These are phyloP conservation scores for Pugionium cornutum DNA, from an alignment of 345 rosid genomes.

Conservation along the genomic window DNA sequence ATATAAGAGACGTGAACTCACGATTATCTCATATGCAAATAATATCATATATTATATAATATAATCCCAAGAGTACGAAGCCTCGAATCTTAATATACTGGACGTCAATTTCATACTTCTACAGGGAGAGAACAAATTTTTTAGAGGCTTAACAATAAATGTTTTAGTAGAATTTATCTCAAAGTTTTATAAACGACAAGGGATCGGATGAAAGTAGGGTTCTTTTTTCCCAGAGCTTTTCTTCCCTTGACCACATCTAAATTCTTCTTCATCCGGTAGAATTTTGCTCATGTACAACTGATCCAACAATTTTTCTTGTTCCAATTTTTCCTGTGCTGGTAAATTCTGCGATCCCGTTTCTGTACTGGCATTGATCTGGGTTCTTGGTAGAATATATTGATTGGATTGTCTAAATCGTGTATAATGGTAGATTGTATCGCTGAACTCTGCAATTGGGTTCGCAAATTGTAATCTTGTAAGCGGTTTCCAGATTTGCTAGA, in stretches of 20 bases:
- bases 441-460: not conserved
- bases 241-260: not conserved
- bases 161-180: not conserved
- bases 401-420: not conserved
- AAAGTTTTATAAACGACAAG: conserved; percentile 32
- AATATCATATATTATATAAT: not conserved
- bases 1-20: conserved; percentile 24
- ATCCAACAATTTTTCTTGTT: not conserved
- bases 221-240: not conserved
- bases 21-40: conserved; percentile 4
- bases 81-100: not conserved
- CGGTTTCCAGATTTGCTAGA: not conserved
- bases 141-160: conserved; percentile 3
- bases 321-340: conserved; percentile 25
- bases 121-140: not conserved
- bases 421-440: too few relatives aligned
- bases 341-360: conserved; percentile 22
- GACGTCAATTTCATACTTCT: not conserved
- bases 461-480: not conserved
- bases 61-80: not conserved
- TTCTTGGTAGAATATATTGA: conserved; percentile 7
- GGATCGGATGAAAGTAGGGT: conserved; percentile 7
- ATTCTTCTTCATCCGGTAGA: not conserved
- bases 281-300: conserved; percentile 20
- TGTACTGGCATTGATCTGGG: conserved; percentile 22